phyloP scores from a whole-genome alignment of 257 asterid genomes.

The Nicotiana knightiana region DNA sequence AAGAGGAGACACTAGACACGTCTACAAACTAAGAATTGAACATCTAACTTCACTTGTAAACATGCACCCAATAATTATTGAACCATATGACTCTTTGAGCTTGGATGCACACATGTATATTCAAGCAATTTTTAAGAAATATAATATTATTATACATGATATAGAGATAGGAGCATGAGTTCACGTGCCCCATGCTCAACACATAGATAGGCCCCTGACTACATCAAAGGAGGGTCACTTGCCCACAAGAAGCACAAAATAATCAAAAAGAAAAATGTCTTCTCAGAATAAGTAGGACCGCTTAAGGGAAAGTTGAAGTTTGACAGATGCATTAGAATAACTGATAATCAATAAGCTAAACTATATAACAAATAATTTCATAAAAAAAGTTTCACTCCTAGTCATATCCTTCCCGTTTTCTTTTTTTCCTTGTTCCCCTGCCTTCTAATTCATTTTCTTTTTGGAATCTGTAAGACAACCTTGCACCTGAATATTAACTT shows the following conservation, averaged over 20 bases:
- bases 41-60: too few species aligned
- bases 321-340: background rate
- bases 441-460: background rate
- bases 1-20: too few species aligned
- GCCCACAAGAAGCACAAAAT: background rate
- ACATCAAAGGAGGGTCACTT: background rate
- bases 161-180: too few species aligned
- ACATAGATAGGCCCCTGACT: too few species aligned
- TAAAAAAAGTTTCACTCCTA: background rate
- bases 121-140: too few species aligned
- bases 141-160: too few species aligned
- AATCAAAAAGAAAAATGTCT: background rate
- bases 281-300: background rate
- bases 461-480: background rate
- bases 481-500: slow-evolving; percentile 1
- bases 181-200: too few species aligned
- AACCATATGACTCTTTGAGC: too few species aligned
- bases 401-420: background rate
- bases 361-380: background rate
- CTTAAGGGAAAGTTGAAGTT: background rate
- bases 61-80: too few species aligned
- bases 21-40: too few species aligned
- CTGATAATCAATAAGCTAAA: background rate
- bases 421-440: background rate
- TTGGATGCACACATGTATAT: too few species aligned